phyloP scores from a whole-genome alignment of 78 protist genomes.

The Dictyostelium intermedium region DNA sequence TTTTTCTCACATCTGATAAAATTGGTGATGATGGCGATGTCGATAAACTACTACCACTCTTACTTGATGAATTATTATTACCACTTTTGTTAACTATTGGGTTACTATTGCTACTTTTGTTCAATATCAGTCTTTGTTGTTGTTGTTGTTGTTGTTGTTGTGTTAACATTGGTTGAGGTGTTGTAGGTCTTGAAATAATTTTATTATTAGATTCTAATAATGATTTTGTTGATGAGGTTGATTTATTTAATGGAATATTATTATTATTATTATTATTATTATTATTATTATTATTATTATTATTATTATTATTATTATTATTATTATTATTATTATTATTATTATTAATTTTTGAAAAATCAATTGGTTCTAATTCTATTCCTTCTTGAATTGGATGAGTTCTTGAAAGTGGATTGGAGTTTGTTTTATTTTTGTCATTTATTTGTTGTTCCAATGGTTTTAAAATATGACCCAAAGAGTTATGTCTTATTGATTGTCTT shows the following conservation, averaged over 20 bases:
- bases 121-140: too few species aligned
- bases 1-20: neutral
- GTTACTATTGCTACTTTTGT: too few species aligned
- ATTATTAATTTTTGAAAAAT: neutral
- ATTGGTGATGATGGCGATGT: neutral
- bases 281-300: conserved; percentile 12
- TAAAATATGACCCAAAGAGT: neutral
- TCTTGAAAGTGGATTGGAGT: neutral
- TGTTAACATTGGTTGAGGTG: neutral
- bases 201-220: neutral
- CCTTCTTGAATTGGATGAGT: neutral
- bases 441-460: neutral
- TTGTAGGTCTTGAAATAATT: neutral
- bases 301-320: conserved; percentile 1
- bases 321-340: conserved; percentile 5
- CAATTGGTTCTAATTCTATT: neutral
- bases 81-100: neutral
- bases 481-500: neutral
- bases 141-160: too few species aligned
- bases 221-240: neutral
- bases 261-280: conserved; percentile 9
- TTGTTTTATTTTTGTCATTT: too few species aligned
- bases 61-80: neutral
- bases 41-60: neutral
- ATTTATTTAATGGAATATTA: neutral